These are phyloP conservation scores for Cladosporium sp. DNA, from an alignment of 2,329 filamentous ascomycete species.

Conservation along the genomic window DNA sequence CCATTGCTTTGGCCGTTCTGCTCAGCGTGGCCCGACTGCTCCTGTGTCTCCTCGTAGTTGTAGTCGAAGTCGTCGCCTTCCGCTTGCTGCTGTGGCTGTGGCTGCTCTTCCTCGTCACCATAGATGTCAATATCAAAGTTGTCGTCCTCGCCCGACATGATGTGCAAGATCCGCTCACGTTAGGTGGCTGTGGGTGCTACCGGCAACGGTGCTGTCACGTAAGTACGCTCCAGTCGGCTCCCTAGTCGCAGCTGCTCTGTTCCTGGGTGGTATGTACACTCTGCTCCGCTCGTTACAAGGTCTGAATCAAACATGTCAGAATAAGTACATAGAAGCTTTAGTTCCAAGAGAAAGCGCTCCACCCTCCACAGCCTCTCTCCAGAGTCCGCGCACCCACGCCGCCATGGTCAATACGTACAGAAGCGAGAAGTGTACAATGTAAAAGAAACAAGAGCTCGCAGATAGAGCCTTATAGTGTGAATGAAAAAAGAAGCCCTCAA, in stretches of 20 bases:
- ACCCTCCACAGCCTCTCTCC: background rate
- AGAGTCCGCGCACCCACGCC: background rate
- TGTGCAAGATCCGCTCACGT: constrained; percentile 21
- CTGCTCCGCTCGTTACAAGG: constrained; percentile 12
- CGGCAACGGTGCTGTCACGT: background rate
- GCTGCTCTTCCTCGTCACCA: constrained; percentile 52
- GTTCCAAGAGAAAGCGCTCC: background rate
- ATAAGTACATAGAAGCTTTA: constrained; percentile 16
- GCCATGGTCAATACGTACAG: constrained; percentile 30
- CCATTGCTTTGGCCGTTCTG: constrained; percentile 43
- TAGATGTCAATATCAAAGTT: constrained; percentile 73
- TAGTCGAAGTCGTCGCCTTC: constrained; percentile 30
- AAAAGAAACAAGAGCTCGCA: constrained; percentile 13
- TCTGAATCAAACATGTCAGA: constrained; percentile 18
- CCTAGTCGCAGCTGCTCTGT: constrained; percentile 11
- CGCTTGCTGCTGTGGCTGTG: constrained; percentile 18
- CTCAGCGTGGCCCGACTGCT: constrained; percentile 23
- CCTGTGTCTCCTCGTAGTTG: constrained; percentile 25
- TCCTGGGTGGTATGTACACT: constrained; percentile 27
- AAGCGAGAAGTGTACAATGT: constrained; percentile 12
- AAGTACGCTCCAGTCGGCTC: background rate
- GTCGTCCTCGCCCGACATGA: constrained; percentile 59
- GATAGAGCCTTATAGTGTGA: background rate
- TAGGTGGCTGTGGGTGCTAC: background rate
- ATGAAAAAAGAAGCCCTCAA: background rate